These are phyloP conservation scores for Exserohilum rostratum DNA, from an alignment of 2,329 filamentous ascomycete species.

Conservation along the genomic window DNA sequence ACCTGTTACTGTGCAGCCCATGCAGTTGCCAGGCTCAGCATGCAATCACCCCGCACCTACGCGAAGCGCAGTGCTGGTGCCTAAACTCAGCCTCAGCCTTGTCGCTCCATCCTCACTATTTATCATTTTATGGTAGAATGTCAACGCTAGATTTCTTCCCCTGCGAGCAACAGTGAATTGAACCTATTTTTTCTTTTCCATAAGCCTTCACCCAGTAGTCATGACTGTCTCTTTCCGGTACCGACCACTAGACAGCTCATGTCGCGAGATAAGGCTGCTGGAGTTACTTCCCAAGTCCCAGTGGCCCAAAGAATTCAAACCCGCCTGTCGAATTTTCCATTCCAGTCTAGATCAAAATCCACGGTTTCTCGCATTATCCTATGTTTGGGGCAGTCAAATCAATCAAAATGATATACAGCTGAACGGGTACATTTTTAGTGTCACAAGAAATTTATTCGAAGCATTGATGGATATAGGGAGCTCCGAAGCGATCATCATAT, in stretches of 20 bases:
- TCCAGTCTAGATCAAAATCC: neutral
- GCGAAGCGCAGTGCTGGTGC: neutral
- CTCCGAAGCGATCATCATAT: neutral
- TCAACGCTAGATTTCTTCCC: neutral
- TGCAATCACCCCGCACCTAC: neutral
- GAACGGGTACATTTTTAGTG: neutral
- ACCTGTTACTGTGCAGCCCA: too few relatives aligned
- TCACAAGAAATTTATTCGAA: neutral
- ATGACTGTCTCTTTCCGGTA: neutral
- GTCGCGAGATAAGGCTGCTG: neutral
- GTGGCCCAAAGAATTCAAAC: neutral
- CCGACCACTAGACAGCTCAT: neutral
- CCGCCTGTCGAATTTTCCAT: neutral
- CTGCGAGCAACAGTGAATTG: neutral
- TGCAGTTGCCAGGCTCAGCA: too few relatives aligned
- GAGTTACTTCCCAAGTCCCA: neutral
- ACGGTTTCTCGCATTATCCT: neutral
- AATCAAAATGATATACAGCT: neutral
- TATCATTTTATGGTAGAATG: neutral
- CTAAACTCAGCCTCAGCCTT: neutral
- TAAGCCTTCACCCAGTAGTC: neutral
- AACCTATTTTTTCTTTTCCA: neutral
- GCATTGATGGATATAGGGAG: neutral
- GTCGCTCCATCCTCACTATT: neutral
- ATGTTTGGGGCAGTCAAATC: neutral